Evolutionary conservation across 805 yeast species (phyloP), one percentile per base, ranked within the genome.

Genomic region (Crinitomyces ghanaensis): DNA sequence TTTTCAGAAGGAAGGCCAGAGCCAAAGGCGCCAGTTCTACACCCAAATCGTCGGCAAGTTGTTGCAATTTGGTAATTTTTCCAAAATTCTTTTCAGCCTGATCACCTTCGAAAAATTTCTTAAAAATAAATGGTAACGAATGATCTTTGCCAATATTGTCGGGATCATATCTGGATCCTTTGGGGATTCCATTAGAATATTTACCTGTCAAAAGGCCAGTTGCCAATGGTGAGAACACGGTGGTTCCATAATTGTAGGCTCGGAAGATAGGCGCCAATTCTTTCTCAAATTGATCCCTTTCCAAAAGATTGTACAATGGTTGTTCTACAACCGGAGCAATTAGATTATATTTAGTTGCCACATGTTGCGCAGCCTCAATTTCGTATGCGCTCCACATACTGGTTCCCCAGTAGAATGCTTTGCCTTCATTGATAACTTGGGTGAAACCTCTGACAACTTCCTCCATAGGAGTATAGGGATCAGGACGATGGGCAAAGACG

Each of bases 331-430:
- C 44, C 8, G 57, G 57, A 2, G 57, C 45, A 33, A 51, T 52
- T 22, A 51, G 41, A 25, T 43, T 44, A 39, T 38, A 44, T 41
- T 51, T 52, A 31, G 51, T 45, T 7, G 57, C 57, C 29, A 50
- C 46, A 32, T 51, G 57, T 24, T 51, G 51, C 26, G 57, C 57
- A 19, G 47, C 47, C 45, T 51, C 57, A 34, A 51, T 52, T 35
- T 51, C 54, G 26, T 37, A 51, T 11, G 57, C 54, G 16, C 42
- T 35, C 57, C 57, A 51, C 45, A 51, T 52, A 7, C 50, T 47
- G 2, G 57, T 51, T 2, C 54, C 57, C 57, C 57, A 51, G 46
- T 51, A 51, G 26, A 38, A 33, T 11, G 57, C 57, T 39, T 52
- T 50, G 27, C 57, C 57, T 26, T 48, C 50, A 19, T 36, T 34